Evolutionary conservation across 2,329 filamentous ascomycete species (phyloP), one percentile per base, ranked within the genome.

Genomic region (Aspergillus arachidicola): DNA sequence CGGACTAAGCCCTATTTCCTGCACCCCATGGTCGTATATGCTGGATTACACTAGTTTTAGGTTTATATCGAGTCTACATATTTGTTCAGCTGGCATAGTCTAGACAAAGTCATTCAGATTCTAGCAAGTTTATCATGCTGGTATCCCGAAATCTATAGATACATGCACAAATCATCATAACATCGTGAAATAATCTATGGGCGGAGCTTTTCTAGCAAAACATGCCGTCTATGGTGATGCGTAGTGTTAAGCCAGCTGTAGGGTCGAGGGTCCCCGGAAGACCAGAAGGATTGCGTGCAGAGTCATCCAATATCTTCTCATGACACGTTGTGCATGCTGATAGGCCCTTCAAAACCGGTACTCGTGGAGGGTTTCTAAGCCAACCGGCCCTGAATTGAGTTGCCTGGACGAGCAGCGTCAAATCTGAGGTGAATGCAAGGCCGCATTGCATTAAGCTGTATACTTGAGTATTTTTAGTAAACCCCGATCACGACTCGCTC

Each of bases 401-500:
- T 32, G 48, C 28, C 28, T 51, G 10, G 19, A 32, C 10, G 3
- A n/a, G 26, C 9, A 51, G 26, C 9, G 48, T n/a, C 28, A 32
- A n/a, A 21, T 14, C 28, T 10, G 48, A 51, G 48, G 48, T n/a
- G 9, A 21, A 30, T n/a, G 28, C 30, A 32, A 12, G 19, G 48
- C 19, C 19, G 28, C 16, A 32, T 51, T 51, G 28, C 19, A 32
- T 19, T 12, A 51, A 51, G 16, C 28, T 30, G 48, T n/a, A 51
- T 12, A 11, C 28, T 51, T 51, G 12, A n/a, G 38, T 41, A 41
- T 41, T 32, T 32, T 16, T 19, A 32, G 10, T 21, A 26, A 6
- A 38, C 21, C n/a, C 10, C n/a, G 45, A 43, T 66, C 54, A 64
- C 6, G 53, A 64, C 63, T 65, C 70, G 38, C 62, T 65, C 26